Conservation (phyloP, 805 yeast genomes). For the Ogataea salicorniae region DNA sequence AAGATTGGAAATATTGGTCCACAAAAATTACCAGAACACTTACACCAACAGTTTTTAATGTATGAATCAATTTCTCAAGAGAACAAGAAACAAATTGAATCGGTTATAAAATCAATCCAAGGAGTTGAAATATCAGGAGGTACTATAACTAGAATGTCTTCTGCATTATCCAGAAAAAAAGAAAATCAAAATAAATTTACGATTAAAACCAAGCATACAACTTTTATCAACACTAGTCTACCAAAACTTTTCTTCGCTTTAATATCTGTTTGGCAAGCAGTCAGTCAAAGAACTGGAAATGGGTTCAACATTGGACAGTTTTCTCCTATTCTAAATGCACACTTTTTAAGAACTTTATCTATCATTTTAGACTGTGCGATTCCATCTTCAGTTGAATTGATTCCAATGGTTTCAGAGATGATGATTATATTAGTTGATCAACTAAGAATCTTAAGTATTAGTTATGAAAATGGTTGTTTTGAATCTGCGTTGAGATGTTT, state of each 20-base stretch:
- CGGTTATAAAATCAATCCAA: constrained; percentile 13
- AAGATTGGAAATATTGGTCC: constrained; percentile 23
- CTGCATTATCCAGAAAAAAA: constrained; percentile 24
- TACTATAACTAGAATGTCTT: constrained; percentile 38
- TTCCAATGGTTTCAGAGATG: constrained; percentile 55
- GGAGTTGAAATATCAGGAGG: constrained; percentile 29
- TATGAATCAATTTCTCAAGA: constrained; percentile 8
- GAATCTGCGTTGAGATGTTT: constrained; percentile 11
- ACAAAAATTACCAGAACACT: constrained; percentile 38
- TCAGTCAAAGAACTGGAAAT: constrained; percentile 32
- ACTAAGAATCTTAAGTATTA: constrained; percentile 3
- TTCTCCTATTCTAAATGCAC: constrained; percentile 49
- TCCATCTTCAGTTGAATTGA: constrained; percentile 45
- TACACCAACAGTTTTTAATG: constrained; percentile 39
- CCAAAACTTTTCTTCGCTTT: constrained; percentile 50
- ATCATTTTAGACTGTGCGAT: constrained; percentile 53
- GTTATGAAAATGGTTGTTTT: constrained; percentile 7
- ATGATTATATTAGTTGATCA: constrained; percentile 28
- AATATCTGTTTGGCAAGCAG: constrained; percentile 39
- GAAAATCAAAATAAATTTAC: background rate
- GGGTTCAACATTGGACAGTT: constrained; percentile 48
- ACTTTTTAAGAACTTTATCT: constrained; percentile 54
- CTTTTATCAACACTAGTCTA: constrained; percentile 36
- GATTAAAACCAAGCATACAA: constrained; percentile 20
- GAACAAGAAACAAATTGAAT: constrained; percentile 3